Conservation (phyloP, 768 basidiomycete genomes). For the Tylopilus plumbeoviolaceoides region DNA sequence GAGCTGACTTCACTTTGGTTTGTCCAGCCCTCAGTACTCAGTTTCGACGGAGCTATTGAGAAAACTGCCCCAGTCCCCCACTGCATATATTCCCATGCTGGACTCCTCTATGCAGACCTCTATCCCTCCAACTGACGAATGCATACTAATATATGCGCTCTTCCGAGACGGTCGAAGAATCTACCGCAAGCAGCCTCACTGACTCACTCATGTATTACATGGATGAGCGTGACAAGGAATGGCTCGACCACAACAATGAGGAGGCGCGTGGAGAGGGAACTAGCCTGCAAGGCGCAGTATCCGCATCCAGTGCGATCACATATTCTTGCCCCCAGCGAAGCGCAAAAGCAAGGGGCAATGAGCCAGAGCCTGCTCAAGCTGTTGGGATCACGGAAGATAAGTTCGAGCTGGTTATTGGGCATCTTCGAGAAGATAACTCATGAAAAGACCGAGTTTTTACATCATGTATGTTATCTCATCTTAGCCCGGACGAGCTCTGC, state of each 20-base stretch:
- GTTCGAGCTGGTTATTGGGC: slow-evolving; percentile 94
- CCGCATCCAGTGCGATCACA: slow-evolving; percentile 45
- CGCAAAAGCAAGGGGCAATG: slow-evolving; percentile 81
- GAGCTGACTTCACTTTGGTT: too few relatives aligned
- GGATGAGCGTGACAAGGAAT: slow-evolving; percentile 94
- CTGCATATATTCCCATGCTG: slow-evolving; percentile 88
- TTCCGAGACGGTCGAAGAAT: slow-evolving; percentile 84
- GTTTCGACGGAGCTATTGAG: slow-evolving; percentile 29
- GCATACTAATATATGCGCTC: slow-evolving; percentile 78
- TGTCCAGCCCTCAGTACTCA: too few relatives aligned
- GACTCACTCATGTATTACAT: slow-evolving; percentile 86
- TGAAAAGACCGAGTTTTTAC: slow-evolving; percentile 84
- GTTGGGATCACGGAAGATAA: slow-evolving; percentile 82
- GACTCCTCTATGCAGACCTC: slow-evolving; percentile 78
- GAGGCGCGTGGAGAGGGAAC: slow-evolving; percentile 86
- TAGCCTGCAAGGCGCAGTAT: slow-evolving; percentile 67
- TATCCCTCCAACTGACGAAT: slow-evolving; percentile 59
- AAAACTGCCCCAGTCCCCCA: slow-evolving; percentile 37
- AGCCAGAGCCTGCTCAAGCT: slow-evolving; percentile 62
- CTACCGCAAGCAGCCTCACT: slow-evolving; percentile 52
- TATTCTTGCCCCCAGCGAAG: slow-evolving; percentile 56
- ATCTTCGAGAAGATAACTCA: slow-evolving; percentile 89
- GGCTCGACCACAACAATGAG: slow-evolving; percentile 91
- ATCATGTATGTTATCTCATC: slow-evolving; percentile 59
- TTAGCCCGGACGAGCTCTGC: not conserved